A percentile compares a stretch with the other conserved stretches of the same genome.
Conservation (phyloP, 768 basidiomycete genomes). For the Dioszegia crocea region DNA sequence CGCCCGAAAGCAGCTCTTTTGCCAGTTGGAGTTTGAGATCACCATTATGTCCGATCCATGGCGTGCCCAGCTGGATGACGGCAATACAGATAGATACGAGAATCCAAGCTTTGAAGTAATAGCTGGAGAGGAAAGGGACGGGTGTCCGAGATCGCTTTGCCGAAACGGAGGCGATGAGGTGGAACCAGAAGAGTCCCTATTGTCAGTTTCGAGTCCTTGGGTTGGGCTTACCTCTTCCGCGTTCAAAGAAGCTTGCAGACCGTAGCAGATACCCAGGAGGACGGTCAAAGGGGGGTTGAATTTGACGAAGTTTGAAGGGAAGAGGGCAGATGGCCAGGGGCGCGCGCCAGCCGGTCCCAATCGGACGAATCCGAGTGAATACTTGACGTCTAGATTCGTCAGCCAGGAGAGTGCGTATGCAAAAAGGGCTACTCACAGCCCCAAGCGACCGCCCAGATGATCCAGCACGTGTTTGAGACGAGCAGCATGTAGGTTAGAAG, state of each 20-base stretch:
- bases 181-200: constrained; percentile 4
- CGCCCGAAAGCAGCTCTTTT: constrained; percentile 14
- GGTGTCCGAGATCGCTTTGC: constrained; percentile 24
- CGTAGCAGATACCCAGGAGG: constrained; percentile 17
- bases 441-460: not conserved
- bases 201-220: not conserved
- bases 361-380: constrained; percentile 22
- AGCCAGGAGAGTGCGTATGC: not conserved
- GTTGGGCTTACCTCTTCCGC: constrained; percentile 24
- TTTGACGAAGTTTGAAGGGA: constrained; percentile 11
- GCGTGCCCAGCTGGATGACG: constrained; percentile 5
- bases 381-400: constrained; percentile 1
- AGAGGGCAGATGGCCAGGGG: constrained; percentile 23
- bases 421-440: constrained; percentile 6
- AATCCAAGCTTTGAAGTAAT: constrained; percentile 34
- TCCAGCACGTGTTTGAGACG: not conserved
- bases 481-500: constrained; percentile 16
- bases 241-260: constrained; percentile 26
- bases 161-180: constrained; percentile 38
- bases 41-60: constrained; percentile 12
- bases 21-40: constrained; percentile 15
- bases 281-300: constrained; percentile 22
- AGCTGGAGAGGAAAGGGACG: constrained; percentile 19
- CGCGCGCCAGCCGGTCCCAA: constrained; percentile 18
- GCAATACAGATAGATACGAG: constrained; percentile 7